Conservation (phyloP, 139 green algal genomes). For the Chlorella sp. region DNA sequence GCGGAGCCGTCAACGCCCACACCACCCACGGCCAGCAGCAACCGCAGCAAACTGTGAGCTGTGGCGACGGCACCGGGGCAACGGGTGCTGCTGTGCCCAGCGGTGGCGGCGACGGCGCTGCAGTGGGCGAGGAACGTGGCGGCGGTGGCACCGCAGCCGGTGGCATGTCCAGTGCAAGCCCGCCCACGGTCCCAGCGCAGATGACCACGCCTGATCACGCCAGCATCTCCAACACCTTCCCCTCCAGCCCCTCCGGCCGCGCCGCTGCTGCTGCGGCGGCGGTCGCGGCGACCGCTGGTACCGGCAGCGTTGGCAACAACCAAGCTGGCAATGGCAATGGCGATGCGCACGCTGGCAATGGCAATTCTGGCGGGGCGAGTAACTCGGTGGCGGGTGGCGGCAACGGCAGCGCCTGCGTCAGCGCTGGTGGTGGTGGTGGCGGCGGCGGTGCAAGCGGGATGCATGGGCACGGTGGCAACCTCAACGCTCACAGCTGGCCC, state of each 20-base stretch:
- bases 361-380: too few relatives aligned
- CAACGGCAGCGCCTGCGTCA: background rate
- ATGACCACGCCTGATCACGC: background rate
- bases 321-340: background rate
- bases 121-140: background rate
- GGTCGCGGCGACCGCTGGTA: too few relatives aligned
- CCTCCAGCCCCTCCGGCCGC: background rate
- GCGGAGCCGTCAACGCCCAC: background rate
- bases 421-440: background rate
- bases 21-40: background rate
- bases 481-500: too few relatives aligned
- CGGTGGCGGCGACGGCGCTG: background rate
- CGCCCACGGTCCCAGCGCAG: background rate
- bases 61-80: background rate
- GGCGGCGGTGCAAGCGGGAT: background rate
- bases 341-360: background rate
- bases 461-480: background rate
- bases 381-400: background rate
- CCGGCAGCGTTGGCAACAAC: background rate
- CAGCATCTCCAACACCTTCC: background rate
- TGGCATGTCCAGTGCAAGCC: background rate
- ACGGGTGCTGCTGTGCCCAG: background rate
- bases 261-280: too few relatives aligned
- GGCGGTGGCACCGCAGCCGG: background rate
- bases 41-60: background rate